A percentile compares a stretch with the other conserved stretches of the same genome.
Evolutionary conservation across 2,329 filamentous ascomycete genomes (phyloP).

Genomic region (Botryotinia convoluta): DNA sequence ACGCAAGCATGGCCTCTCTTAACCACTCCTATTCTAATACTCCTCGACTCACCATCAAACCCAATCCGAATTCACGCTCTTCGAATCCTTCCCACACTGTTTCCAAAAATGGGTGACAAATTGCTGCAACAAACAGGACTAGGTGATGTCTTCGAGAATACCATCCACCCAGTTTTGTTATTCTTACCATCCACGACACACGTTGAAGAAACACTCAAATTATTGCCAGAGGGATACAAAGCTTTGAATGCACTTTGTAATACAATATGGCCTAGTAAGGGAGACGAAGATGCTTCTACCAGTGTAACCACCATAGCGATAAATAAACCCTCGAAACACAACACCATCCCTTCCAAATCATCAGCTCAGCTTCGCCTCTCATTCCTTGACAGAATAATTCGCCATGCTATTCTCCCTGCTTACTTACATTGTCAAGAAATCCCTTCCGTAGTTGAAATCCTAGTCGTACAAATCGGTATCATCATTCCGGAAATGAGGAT

Average conservation of each 20-base stretch:
- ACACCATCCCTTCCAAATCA: neutral
- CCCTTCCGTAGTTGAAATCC: constrained; percentile 52
- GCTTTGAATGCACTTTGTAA: constrained; percentile 59
- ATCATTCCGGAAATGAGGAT: constrained; percentile 59
- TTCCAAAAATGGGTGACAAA: constrained; percentile 50
- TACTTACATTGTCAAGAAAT: constrained; percentile 60
- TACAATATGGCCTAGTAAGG: constrained; percentile 25
- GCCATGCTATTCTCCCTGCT: constrained; percentile 54
- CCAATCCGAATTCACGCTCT: constrained; percentile 53
- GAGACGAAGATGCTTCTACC: constrained; percentile 22
- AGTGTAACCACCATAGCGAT: neutral
- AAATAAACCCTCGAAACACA: neutral
- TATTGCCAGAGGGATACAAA: constrained; percentile 65
- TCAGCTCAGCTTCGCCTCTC: constrained; percentile 32
- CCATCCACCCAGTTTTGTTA: constrained; percentile 68
- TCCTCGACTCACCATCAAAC: constrained; percentile 61
- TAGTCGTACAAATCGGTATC: constrained; percentile 50
- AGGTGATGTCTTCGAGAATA: constrained; percentile 64
- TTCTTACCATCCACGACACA: constrained; percentile 76
- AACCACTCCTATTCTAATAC: constrained; percentile 65
- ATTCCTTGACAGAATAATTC: constrained; percentile 54
- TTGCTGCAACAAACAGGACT: constrained; percentile 64
- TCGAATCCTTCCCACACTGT: constrained; percentile 51
- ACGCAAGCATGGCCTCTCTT: constrained; percentile 64
- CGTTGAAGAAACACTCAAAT: constrained; percentile 61